Base-by-base conservation (phyloP, 2,329 filamentous ascomycete species). In the Furcasterigmium furcatum region DNA sequence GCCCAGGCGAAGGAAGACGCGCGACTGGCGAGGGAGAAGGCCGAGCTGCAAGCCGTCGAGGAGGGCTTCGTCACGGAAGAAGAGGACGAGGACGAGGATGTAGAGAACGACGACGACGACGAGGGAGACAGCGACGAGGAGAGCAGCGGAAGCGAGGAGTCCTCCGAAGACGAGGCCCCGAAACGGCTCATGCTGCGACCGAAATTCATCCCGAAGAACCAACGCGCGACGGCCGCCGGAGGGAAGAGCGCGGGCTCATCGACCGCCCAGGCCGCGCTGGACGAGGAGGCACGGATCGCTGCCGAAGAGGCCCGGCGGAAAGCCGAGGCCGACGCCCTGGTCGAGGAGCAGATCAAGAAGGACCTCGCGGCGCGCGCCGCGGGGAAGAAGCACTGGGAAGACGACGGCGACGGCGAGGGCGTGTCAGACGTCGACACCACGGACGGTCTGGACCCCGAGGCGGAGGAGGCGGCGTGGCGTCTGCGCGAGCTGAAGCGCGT, bases 391-490 rank as follows among this genome's bases (percentile, higher is more conserved):
- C 96, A 91, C 91, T 91, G 96, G 57, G 84, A 89, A 54, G 67
- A 71, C 36, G 79, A 82, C 7, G 76, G 20, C 44, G 79, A 83
- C 5, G 77, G 79, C 19, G 82, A 81, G 21, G 41, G 38, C 12
- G 81, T 82, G 47, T 82, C 84, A 27, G 87, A 88, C 40, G 85
- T 97, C 18, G 90, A 97, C 65, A 94, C 96, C 58, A 88, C 85
- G 3, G 94, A 99, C 62, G 89, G 83, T 29, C 58, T 91, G 4
- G 91, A 97, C 63, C 88, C 89, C 0, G 91, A 87, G 51, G 91
- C 89, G 8, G 94, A 99, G 65, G 81, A 86, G 51, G 91, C 91
- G 7, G 91, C 91, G 0, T 99, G 94, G 92, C 94, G 92, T 62
- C 76, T 99, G 41, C 85, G 94, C 41, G 94, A 99, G 68, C 76